phyloP scores from a whole-genome alignment of 2,329 filamentous ascomycete genomes.

The Aureobasidium sp. region DNA sequence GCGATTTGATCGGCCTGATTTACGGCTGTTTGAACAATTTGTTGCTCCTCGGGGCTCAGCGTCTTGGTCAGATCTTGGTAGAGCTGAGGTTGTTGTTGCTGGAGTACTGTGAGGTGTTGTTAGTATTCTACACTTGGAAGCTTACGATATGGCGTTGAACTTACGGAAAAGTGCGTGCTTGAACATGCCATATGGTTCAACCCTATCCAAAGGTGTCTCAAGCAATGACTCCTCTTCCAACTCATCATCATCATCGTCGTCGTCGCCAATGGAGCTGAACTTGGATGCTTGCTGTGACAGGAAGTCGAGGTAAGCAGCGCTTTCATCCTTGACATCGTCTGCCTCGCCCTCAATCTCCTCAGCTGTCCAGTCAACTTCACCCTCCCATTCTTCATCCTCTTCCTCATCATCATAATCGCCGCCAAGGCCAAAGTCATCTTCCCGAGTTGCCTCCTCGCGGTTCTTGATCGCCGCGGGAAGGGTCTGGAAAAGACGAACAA shows the following conservation, averaged over 20 bases:
- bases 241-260: slow-evolving; percentile 76
- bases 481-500: slow-evolving; percentile 85
- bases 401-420: slow-evolving; percentile 65
- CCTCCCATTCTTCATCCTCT: slow-evolving; percentile 73
- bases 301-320: slow-evolving; percentile 90
- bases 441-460: slow-evolving; percentile 83
- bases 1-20: slow-evolving; percentile 56
- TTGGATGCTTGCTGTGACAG: slow-evolving; percentile 64
- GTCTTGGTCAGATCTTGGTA: slow-evolving; percentile 74
- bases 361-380: slow-evolving; percentile 60
- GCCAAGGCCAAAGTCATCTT: slow-evolving; percentile 66
- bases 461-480: slow-evolving; percentile 82
- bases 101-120: slow-evolving; percentile 55
- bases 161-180: slow-evolving; percentile 72
- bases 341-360: slow-evolving; percentile 53
- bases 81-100: slow-evolving; percentile 83
- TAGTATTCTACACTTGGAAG: slow-evolving; percentile 18
- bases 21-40: slow-evolving; percentile 69
- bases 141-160: slow-evolving; percentile 29
- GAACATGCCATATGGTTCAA: slow-evolving; percentile 91
- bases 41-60: slow-evolving; percentile 71
- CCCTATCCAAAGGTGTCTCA: slow-evolving; percentile 88
- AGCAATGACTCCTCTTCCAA: slow-evolving; percentile 87
- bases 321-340: slow-evolving; percentile 74
- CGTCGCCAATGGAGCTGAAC: slow-evolving; percentile 49